Base-by-base conservation (phyloP, 305 asterid species). In the Andrographis paniculata region DNA sequence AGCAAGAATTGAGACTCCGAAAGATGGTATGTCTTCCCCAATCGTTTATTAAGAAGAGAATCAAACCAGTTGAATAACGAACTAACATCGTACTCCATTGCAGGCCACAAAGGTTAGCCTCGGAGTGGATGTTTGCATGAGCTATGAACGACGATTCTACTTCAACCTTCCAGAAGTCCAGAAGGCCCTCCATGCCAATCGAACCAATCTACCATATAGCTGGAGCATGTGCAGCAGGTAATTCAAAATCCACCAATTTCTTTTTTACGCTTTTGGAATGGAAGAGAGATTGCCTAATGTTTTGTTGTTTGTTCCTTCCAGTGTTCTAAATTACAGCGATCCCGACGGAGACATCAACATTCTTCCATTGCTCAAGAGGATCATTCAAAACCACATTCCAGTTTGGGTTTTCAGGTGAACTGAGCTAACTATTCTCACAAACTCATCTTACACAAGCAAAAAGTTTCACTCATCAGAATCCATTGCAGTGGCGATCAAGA, bases 401-500 rank as follows among this genome's bases (percentile, higher is more conserved):
- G 84, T 84, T 58, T 80, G 79, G 94, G 63, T 84, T 68, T 84
- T 75, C 78, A 84, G 94, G 94, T 80, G 55, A 61, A 52, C 42
- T 33, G n/a, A n/a, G n/a, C n/a, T n/a, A n/a, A n/a, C n/a, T n/a
- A n/a, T n/a, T n/a, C n/a, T n/a, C n/a, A n/a, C n/a, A n/a, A n/a
- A n/a, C n/a, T n/a, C n/a, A n/a, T n/a, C n/a, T n/a, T n/a, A n/a
- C n/a, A n/a, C n/a, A n/a, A n/a, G n/a, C n/a, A n/a, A n/a, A n/a
- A n/a, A n/a, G 38, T 63, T 58, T 17, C 20, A 14, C 20, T 2
- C 5, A 13, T 27, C 31, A 2, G 13, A 42, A 43, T 24, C 38
- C 38, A 33, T 53, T 60, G 46, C 80, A 89, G 98, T 22, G 98
- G 98, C 15, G 96, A 89, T 74, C 98, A 91, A 78, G 98, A 91